Evolutionary conservation across 805 yeast species (phyloP).

Genomic region (Geotrichum ghanense): DNA sequence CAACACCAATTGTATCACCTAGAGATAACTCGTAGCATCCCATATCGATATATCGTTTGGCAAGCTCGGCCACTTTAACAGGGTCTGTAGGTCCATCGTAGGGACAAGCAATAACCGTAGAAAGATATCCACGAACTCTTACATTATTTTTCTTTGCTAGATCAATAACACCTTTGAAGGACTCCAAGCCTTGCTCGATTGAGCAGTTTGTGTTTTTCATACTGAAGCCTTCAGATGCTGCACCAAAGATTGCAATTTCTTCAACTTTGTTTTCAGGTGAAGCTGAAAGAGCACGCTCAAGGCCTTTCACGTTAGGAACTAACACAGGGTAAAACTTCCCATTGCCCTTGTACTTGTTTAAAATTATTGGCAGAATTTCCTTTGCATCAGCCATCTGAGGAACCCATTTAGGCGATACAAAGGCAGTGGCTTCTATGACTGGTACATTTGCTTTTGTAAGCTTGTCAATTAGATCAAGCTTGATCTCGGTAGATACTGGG

Average conservation of each 20-base stretch:
- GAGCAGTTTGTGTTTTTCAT: slow-evolving; percentile 21
- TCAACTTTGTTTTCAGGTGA: slow-evolving; percentile 10
- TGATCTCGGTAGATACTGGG: slow-evolving; percentile 17
- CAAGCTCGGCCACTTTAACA: slow-evolving; percentile 18
- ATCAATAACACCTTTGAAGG: slow-evolving; percentile 15
- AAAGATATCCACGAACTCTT: slow-evolving; percentile 22
- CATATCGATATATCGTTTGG: slow-evolving; percentile 18
- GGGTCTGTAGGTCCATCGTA: slow-evolving; percentile 24
- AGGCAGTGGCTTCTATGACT: slow-evolving; percentile 21
- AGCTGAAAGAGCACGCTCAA: slow-evolving; percentile 18
- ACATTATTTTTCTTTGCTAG: slow-evolving; percentile 16
- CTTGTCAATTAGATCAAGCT: slow-evolving; percentile 19
- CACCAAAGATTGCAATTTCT: slow-evolving; percentile 23
- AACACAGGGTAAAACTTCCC: slow-evolving; percentile 20
- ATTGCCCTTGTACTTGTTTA: slow-evolving; percentile 10
- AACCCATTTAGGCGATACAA: slow-evolving; percentile 27
- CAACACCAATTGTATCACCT: slow-evolving; percentile 26
- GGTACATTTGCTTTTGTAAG: slow-evolving; percentile 18
- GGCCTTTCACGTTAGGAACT: slow-evolving; percentile 22
- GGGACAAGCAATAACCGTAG: slow-evolving; percentile 25
- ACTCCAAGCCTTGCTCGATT: slow-evolving; percentile 18
- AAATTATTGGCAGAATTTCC: slow-evolving; percentile 10
- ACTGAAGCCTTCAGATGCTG: slow-evolving; percentile 24
- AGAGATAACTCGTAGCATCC: slow-evolving; percentile 26
- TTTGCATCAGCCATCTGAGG: slow-evolving; percentile 25